These are phyloP conservation scores for Teratosphaeria viscida DNA, from an alignment of 2,329 filamentous ascomycete genomes.

Conservation along the genomic window DNA sequence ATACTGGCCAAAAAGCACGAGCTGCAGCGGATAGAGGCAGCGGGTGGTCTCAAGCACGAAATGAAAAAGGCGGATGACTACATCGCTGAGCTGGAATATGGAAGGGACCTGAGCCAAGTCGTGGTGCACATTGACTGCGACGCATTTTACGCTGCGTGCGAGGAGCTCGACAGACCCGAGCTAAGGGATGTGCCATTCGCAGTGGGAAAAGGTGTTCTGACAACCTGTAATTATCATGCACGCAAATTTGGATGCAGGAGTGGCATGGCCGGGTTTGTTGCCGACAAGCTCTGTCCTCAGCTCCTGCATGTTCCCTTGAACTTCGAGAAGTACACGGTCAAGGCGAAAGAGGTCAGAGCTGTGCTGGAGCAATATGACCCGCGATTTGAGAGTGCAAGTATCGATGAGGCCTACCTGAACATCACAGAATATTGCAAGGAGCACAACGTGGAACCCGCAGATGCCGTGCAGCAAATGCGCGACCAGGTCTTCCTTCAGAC, in stretches of 20 bases:
- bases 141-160: conserved; percentile 93
- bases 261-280: conserved; percentile 93
- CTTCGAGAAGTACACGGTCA: conserved; percentile 82
- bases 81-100: conserved; percentile 66
- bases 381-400: conserved; percentile 83
- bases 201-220: conserved; percentile 64
- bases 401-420: conserved; percentile 94
- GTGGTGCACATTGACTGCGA: conserved; percentile 96
- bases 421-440: conserved; percentile 72
- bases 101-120: conserved; percentile 70
- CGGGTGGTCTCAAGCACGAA: conserved; percentile 51
- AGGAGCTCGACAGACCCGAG: conserved; percentile 65
- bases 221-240: conserved; percentile 78
- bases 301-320: conserved; percentile 75
- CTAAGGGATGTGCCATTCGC: conserved; percentile 81
- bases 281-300: conserved; percentile 83
- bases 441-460: conserved; percentile 57
- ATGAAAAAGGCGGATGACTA: conserved; percentile 69
- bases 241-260: conserved; percentile 83
- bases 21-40: conserved; percentile 59
- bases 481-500: conserved; percentile 64
- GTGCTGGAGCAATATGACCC: conserved; percentile 82
- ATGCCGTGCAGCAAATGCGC: conserved; percentile 68
- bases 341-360: conserved; percentile 75
- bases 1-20: conserved; percentile 66